Conservation (phyloP, 345 rosid genomes). For the Anacardium occidentale region DNA sequence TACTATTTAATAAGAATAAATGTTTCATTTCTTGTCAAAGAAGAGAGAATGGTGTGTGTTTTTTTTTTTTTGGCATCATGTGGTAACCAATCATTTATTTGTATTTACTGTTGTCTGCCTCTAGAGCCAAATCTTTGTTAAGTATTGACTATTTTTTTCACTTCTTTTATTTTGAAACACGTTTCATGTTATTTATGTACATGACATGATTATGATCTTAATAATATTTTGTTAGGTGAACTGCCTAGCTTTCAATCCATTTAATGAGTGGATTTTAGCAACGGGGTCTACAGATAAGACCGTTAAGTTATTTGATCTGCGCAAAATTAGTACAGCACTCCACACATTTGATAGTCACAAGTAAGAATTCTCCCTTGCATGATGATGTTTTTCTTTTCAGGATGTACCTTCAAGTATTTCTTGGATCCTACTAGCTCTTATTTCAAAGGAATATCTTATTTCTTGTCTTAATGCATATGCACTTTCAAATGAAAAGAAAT, state of each 20-base stretch:
- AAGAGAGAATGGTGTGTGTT: not conserved
- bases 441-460: not conserved
- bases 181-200: not conserved
- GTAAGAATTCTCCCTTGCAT: constrained; percentile 41
- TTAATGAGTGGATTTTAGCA: constrained; percentile 98
- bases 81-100: not conserved
- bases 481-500: not conserved
- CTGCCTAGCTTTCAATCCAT: constrained; percentile 97
- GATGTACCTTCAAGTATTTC: not conserved
- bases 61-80: not conserved
- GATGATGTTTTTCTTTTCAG: not conserved
- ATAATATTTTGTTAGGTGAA: constrained; percentile 56
- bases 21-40: too few species aligned
- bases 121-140: not conserved
- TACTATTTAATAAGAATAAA: not conserved
- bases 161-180: not conserved
- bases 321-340: constrained; percentile 79
- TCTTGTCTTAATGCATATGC: not conserved
- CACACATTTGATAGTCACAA: constrained; percentile 96
- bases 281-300: constrained; percentile 99
- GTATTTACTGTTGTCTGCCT: not conserved
- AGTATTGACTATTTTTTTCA: not conserved
- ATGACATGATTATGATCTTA: constrained; percentile 4
- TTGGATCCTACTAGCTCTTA: not conserved
- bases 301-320: constrained; percentile 87